Conservation (phyloP, 2,329 filamentous ascomycete species). For the Beauveria rudraprayagi region DNA sequence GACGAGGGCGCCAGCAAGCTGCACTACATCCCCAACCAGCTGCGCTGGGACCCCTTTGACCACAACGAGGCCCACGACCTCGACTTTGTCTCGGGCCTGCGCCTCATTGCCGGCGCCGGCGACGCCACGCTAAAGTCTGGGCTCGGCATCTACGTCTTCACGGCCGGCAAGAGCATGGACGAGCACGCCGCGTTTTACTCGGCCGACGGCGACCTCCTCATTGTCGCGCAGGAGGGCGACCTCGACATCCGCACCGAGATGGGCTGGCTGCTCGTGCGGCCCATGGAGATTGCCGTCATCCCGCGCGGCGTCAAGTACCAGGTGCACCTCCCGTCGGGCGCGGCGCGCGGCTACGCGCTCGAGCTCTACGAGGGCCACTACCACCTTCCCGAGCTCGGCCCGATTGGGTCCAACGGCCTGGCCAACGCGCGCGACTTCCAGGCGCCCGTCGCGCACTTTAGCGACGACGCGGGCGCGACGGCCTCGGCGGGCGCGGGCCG, state of each 20-base stretch:
- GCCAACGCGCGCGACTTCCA: slow-evolving; percentile 67
- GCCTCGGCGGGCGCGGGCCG: slow-evolving; percentile 28
- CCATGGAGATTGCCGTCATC: slow-evolving; percentile 65
- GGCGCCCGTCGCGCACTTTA: slow-evolving; percentile 56
- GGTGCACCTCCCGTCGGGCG: slow-evolving; percentile 50
- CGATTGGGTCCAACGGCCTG: slow-evolving; percentile 60
- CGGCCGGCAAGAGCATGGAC: slow-evolving; percentile 65
- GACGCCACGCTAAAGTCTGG: slow-evolving; percentile 69
- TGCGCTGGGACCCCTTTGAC: slow-evolving; percentile 72
- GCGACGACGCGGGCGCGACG: slow-evolving; percentile 41
- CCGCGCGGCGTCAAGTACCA: slow-evolving; percentile 62
- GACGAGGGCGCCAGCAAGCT: slow-evolving; percentile 34
- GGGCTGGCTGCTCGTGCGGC: slow-evolving; percentile 58
- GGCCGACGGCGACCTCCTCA: slow-evolving; percentile 67
- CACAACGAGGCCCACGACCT: slow-evolving; percentile 45
- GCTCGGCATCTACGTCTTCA: slow-evolving; percentile 68
- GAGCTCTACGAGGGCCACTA: slow-evolving; percentile 64
- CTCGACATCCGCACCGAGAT: slow-evolving; percentile 67
- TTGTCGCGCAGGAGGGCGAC: slow-evolving; percentile 62
- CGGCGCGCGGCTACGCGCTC: slow-evolving; percentile 60
- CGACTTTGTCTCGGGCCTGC: slow-evolving; percentile 47
- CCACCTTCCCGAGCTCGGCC: slow-evolving; percentile 57
- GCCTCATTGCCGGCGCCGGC: slow-evolving; percentile 67
- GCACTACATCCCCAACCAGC: slow-evolving; percentile 71
- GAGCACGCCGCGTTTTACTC: slow-evolving; percentile 66